Evolutionary conservation across 768 basidiomycete genomes (phyloP), one percentile per base, ranked within the genome.

Genomic region (Russula sp.): DNA sequence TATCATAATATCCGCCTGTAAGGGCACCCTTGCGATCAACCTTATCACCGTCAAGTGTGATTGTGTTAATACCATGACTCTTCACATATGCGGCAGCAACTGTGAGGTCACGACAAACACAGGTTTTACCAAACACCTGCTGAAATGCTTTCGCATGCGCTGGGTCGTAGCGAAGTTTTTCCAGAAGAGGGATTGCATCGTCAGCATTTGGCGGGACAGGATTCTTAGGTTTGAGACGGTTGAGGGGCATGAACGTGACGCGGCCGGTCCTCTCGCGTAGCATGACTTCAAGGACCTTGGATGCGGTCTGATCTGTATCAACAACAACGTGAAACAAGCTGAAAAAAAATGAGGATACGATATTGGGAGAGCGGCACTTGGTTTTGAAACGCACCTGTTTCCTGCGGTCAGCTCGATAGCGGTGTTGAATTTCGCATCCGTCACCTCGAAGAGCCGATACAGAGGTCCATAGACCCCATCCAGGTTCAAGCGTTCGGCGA

Each of bases 261-360:
- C 97, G 87, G 2, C 96, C 97, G 11, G 85, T 89, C 73, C 90
- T 92, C 72, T 98, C 94, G 70, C 86, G 86, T 69, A 94, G 77
- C 96, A 99, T 98, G 67, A 89, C 78, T 20, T 97, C 91, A 13
- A 99, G 84, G n/a, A 98, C 86, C 71, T 83, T 85, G 2, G 87
- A 87, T 0, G 94, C 97, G 0, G 94, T 98, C 48, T 87, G 88
- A 71, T 98, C 97, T n/a, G 82, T 90, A 72, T 99, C 96, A 63
- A 98, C 96, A 1, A 98, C 96, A 45, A 98, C 88, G 69, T 99
- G 96, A 78, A 98, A 99, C 32, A 99, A 77, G 70, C 96, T 95
- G 73, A 34, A 44, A n/a, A 44, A 7, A 9, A 53, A 9, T 27
- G 39, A 44, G 42, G 16, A 27, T 47, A 64, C 56, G 42, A 7